These are phyloP conservation scores for Sordariomycetes sp. DNA, from an alignment of 2,329 filamentous ascomycete species.

Conservation along the genomic window DNA sequence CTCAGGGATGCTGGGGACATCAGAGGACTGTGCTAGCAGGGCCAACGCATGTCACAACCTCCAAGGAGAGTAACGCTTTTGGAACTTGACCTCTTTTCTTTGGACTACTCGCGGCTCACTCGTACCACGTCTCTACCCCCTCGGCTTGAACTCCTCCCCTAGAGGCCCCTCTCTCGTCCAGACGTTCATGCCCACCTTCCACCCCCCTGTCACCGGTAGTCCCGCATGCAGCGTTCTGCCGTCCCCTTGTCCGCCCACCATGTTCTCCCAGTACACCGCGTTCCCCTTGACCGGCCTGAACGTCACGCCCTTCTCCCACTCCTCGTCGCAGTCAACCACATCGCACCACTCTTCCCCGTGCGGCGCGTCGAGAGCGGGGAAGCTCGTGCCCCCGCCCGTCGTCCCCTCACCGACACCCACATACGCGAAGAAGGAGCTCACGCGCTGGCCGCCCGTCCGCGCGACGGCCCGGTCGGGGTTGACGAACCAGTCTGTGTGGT, in stretches of 20 bases:
- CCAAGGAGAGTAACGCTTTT: too few species aligned
- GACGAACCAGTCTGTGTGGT: slow-evolving; percentile 38
- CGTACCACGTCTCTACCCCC: too few species aligned
- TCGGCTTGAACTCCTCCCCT: neutral
- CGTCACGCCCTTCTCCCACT: slow-evolving; percentile 30
- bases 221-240: slow-evolving; percentile 30
- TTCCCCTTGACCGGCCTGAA: slow-evolving; percentile 32
- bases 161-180: slow-evolving; percentile 31
- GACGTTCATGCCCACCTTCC: slow-evolving; percentile 38
- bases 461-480: slow-evolving; percentile 20
- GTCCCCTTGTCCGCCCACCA: slow-evolving; percentile 24
- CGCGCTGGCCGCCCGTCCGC: slow-evolving; percentile 28
- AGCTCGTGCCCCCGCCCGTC: slow-evolving; percentile 34
- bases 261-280: slow-evolving; percentile 34
- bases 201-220: slow-evolving; percentile 27
- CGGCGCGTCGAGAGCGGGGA: slow-evolving; percentile 26
- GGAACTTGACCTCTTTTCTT: too few species aligned
- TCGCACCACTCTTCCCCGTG: slow-evolving; percentile 22
- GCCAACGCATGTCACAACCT: too few species aligned
- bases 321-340: slow-evolving; percentile 33
- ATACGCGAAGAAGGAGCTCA: slow-evolving; percentile 33
- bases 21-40: slow-evolving; percentile 2
- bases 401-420: slow-evolving; percentile 23
- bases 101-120: too few species aligned
- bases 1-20: slow-evolving; percentile 12